phyloP scores from a whole-genome alignment of 139 green algal species.

The Chlorella sp. region DNA sequence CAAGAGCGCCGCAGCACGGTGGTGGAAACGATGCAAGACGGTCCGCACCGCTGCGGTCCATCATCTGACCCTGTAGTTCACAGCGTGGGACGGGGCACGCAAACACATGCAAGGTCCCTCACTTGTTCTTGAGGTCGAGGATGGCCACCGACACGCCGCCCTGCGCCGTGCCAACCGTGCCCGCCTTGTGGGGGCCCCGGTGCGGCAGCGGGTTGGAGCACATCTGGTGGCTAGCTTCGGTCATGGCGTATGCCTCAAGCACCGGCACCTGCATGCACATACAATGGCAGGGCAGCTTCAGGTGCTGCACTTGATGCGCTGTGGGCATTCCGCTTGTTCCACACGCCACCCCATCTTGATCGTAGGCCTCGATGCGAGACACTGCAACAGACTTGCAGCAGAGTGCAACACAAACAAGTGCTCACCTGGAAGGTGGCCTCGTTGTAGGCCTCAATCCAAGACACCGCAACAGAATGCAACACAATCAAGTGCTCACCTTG shows the following conservation, averaged over 20 bases:
- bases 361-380: not conserved
- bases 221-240: constrained; percentile 84
- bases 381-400: not conserved
- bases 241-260: constrained; percentile 89
- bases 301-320: no score
- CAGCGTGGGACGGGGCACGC: not conserved
- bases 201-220: constrained; percentile 73
- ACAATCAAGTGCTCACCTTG: constrained; percentile 14
- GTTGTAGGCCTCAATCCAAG: no score
- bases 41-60: not conserved
- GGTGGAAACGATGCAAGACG: no score
- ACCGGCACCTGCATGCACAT: constrained; percentile 62
- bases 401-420: not conserved
- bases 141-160: constrained; percentile 32
- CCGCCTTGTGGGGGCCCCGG: constrained; percentile 47
- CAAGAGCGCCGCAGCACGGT: no score
- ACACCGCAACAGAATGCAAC: not conserved
- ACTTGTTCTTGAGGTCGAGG: constrained; percentile 35
- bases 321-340: no score
- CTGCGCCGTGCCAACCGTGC: constrained; percentile 40
- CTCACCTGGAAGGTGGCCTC: constrained; percentile 53
- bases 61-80: no score
- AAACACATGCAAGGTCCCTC: not conserved
- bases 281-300: no score
- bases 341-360: no score